Evolutionary conservation across 2,329 filamentous ascomycete genomes (phyloP).

Genomic region (Chaetomium olivaceum): DNA sequence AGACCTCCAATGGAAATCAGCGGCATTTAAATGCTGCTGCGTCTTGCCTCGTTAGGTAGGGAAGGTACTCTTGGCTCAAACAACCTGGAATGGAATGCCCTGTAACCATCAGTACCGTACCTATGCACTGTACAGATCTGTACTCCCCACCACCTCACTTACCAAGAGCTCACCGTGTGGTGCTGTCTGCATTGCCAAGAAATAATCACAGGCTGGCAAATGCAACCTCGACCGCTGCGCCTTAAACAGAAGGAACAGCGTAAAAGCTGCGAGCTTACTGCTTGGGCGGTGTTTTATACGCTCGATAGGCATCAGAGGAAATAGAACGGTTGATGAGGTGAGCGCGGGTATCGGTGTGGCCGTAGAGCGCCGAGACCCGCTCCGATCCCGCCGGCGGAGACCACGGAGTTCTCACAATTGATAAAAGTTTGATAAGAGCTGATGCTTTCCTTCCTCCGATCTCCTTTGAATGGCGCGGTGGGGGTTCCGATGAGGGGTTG

Average conservation of each 20-base stretch:
- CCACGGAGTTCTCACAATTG: background rate
- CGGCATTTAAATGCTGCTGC: background rate
- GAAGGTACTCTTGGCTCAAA: background rate
- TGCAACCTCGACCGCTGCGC: no score
- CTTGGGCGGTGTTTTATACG: background rate
- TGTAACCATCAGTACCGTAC: no score
- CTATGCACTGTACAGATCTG: no score
- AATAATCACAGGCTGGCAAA: no score
- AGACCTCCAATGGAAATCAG: background rate
- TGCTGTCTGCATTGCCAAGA: no score
- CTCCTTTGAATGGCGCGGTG: background rate
- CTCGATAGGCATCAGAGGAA: background rate
- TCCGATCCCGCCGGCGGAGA: background rate
- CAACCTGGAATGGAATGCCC: no score
- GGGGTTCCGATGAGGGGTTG: background rate
- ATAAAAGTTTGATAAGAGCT: background rate
- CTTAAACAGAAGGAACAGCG: no score
- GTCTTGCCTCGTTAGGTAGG: background rate
- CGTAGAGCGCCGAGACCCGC: constrained; percentile 7
- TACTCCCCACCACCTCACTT: no score
- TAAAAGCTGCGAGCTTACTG: no score
- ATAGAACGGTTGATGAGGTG: no score
- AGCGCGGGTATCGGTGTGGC: background rate
- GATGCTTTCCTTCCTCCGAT: background rate
- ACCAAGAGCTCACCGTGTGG: no score